A percentile compares a stretch with the other conserved stretches of the same genome.
These are phyloP conservation scores for Yamadazyma scolyti DNA, from an alignment of 805 yeast genomes.

Conservation along the genomic window DNA sequence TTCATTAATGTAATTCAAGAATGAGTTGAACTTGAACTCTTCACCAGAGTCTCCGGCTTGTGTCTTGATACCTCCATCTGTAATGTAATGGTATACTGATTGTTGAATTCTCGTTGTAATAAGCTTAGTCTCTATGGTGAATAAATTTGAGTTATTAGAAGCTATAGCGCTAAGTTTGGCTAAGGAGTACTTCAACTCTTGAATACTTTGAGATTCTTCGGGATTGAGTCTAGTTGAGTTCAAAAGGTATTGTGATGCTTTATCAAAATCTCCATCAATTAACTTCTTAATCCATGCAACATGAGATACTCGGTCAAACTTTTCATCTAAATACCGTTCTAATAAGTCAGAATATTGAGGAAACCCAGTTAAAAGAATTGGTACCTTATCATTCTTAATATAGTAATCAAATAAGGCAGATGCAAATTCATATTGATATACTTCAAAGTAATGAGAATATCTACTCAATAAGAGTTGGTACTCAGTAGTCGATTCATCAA, in stretches of 20 bases:
- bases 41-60: slow-evolving; percentile 6
- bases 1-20: slow-evolving; percentile 15
- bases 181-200: slow-evolving; percentile 58
- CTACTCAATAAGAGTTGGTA: slow-evolving; percentile 14
- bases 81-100: slow-evolving; percentile 17
- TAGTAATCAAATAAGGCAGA: slow-evolving; percentile 56
- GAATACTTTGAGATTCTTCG: slow-evolving; percentile 42
- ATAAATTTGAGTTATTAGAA: slow-evolving; percentile 25
- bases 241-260: slow-evolving; percentile 49
- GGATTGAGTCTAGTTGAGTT: slow-evolving; percentile 29
- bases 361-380: slow-evolving; percentile 54
- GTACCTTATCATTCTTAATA: slow-evolving; percentile 48
- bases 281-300: slow-evolving; percentile 74
- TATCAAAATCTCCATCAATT: slow-evolving; percentile 43
- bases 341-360: slow-evolving; percentile 49
- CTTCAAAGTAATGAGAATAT: slow-evolving; percentile 52
- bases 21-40: slow-evolving; percentile 10
- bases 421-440: slow-evolving; percentile 70
- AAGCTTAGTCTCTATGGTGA: slow-evolving; percentile 49
- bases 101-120: slow-evolving; percentile 50
- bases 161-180: slow-evolving; percentile 68
- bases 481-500: slow-evolving; percentile 15
- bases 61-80: slow-evolving; percentile 5
- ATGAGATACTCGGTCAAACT: slow-evolving; percentile 39
- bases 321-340: slow-evolving; percentile 47